phyloP scores from a whole-genome alignment of 2,329 filamentous ascomycete genomes.

The Pseudogymnoascus sp. region DNA sequence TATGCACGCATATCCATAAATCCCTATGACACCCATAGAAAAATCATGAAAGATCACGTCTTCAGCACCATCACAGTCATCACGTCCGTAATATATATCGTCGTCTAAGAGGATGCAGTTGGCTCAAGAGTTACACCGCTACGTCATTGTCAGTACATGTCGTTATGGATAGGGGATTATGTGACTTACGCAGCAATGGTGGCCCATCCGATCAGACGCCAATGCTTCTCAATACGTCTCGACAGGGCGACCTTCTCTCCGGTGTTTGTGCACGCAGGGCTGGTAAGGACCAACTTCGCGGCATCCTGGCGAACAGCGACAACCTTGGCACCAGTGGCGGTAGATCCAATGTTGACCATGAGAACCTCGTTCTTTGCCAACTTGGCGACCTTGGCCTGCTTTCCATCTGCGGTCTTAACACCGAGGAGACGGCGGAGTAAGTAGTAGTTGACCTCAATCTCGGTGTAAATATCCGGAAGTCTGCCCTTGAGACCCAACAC shows the following conservation, averaged over 20 bases:
- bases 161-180: background rate
- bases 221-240: conserved; percentile 98
- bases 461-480: conserved; percentile 93
- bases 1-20: conserved; percentile 13
- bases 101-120: conserved; percentile 24
- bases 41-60: conserved; percentile 14
- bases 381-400: conserved; percentile 99
- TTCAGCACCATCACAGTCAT: conserved; percentile 11
- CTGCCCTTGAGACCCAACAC: conserved; percentile 91
- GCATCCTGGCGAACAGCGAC: conserved; percentile 96
- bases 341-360: conserved; percentile 99
- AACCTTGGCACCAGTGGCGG: conserved; percentile 95
- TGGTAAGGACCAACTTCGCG: conserved; percentile 87
- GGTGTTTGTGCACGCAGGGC: conserved; percentile 91
- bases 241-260: conserved; percentile 96
- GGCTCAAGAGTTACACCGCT: conserved; percentile 32
- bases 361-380: conserved; percentile 97
- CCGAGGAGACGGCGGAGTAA: conserved; percentile 86
- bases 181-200: conserved; percentile 63
- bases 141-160: conserved; percentile 20
- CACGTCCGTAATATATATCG: conserved; percentile 9
- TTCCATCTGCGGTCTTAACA: conserved; percentile 96
- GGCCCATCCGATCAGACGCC: conserved; percentile 90
- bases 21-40: conserved; percentile 13
- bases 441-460: conserved; percentile 99